A percentile compares a stretch with the other conserved stretches of the same genome.
phyloP scores from a whole-genome alignment of 108 stramenopile genomes.

The Fragilaria radians region DNA sequence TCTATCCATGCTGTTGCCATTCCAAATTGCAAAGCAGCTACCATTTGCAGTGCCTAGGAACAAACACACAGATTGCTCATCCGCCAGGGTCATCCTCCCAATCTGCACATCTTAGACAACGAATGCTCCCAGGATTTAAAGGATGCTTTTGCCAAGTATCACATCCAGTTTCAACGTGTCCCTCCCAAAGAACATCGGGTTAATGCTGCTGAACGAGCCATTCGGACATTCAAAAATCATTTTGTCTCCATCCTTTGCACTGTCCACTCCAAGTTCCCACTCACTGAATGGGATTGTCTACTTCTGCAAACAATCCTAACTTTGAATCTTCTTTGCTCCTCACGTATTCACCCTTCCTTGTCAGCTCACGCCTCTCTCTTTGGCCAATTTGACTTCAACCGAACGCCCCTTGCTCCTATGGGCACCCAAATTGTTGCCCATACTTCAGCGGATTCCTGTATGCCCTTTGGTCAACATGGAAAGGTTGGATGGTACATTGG shows the following conservation, averaged over 20 bases:
- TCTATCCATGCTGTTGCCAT: constrained; percentile 12
- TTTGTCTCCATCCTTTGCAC: constrained; percentile 21
- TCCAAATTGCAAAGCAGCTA: not conserved
- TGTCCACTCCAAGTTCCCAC: constrained; percentile 13
- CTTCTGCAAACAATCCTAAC: not conserved
- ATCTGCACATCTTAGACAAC: constrained; percentile 21
- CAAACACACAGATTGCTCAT: not conserved
- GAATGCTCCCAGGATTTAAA: constrained; percentile 13
- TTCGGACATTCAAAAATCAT: constrained; percentile 28
- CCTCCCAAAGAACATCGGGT: constrained; percentile 24
- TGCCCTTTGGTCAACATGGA: constrained; percentile 23
- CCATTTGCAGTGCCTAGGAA: not conserved
- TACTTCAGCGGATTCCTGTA: not conserved
- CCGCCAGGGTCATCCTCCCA: constrained; percentile 4
- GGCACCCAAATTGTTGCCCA: constrained; percentile 2
- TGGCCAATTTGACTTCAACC: constrained; percentile 3
- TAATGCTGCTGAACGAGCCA: constrained; percentile 46
- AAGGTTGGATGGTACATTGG: constrained; percentile 38
- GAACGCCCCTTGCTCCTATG: constrained; percentile 9
- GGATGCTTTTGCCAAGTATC: not conserved
- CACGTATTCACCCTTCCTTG: not conserved
- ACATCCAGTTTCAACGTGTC: constrained; percentile 28
- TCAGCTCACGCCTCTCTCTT: constrained; percentile 1
- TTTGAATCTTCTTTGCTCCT: not conserved
- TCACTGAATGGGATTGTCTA: not conserved